phyloP scores from a whole-genome alignment of 2,329 filamentous ascomycete species.

The Fusarium sp. region DNA sequence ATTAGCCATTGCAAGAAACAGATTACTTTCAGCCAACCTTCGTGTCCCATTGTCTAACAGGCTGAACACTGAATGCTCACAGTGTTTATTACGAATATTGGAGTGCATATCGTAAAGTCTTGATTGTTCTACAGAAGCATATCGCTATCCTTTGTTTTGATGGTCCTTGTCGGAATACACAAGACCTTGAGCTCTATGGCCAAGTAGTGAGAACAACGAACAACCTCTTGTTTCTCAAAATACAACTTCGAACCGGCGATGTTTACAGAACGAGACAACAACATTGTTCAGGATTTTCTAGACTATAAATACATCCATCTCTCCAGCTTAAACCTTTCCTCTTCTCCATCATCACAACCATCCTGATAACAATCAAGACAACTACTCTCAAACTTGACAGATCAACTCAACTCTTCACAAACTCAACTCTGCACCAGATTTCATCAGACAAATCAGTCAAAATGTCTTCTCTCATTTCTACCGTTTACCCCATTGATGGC shows the following conservation, averaged over 20 bases:
- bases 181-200: not conserved
- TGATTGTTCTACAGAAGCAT: not conserved
- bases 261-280: not conserved
- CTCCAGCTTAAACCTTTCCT: not conserved
- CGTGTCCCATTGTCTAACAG: too few species aligned
- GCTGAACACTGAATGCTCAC: not conserved
- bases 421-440: not conserved
- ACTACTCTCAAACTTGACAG: not conserved
- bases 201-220: not conserved
- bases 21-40: too few species aligned
- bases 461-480: not conserved
- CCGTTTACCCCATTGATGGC: not conserved
- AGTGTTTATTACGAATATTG: not conserved
- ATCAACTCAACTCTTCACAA: not conserved
- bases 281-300: not conserved
- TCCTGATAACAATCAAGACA: not conserved
- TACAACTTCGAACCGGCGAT: not conserved
- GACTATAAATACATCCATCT: not conserved
- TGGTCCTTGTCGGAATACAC: not conserved
- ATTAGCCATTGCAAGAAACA: too few species aligned
- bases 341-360: not conserved
- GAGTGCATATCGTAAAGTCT: accelerated
- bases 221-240: not conserved
- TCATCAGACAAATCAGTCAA: not conserved
- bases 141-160: not conserved